These are phyloP conservation scores for Penicillium nordicum DNA, from an alignment of 2,329 filamentous ascomycete genomes.

Conservation along the genomic window DNA sequence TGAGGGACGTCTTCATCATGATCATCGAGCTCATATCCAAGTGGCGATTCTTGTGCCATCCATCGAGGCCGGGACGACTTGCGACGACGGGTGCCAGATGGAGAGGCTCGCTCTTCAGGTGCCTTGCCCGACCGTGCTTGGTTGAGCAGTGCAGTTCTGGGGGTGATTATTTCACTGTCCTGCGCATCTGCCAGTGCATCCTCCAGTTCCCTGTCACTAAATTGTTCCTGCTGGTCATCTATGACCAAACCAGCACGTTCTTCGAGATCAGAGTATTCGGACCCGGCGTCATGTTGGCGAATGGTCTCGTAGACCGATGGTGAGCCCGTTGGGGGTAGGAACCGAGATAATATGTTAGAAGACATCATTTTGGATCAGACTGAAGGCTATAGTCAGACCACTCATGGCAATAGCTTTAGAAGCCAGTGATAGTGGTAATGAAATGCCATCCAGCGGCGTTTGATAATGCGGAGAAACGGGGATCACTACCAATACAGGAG, in stretches of 20 bases:
- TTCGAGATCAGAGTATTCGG: constrained; percentile 45
- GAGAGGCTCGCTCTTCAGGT: constrained; percentile 15
- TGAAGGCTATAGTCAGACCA: constrained; percentile 1
- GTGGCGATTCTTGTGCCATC: constrained; percentile 28
- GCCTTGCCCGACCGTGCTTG: constrained; percentile 28
- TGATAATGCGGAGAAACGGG: constrained; percentile 11
- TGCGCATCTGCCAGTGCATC: constrained; percentile 53
- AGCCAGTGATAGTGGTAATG: constrained; percentile 3
- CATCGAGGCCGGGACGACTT: constrained; percentile 32
- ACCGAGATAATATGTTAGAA: constrained; percentile 42
- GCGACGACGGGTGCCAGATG: constrained; percentile 22
- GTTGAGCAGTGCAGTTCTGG: constrained; percentile 40
- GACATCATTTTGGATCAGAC: constrained; percentile 37
- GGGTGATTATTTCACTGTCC: constrained; percentile 47
- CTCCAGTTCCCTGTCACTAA: constrained; percentile 57
- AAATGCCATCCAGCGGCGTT: constrained; percentile 7
- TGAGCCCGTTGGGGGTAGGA: constrained; percentile 49
- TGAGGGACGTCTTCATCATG: constrained; percentile 62
- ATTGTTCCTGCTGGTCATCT: constrained; percentile 49
- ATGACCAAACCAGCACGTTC: constrained; percentile 48
- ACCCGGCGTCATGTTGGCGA: constrained; percentile 45
- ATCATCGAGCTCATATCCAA: constrained; percentile 45
- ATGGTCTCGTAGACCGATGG: constrained; percentile 49
- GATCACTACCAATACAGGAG: neutral
- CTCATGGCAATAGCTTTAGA: constrained; percentile 16